Conservation (phyloP, 805 yeast genomes). For the Peterozyma toletana region DNA sequence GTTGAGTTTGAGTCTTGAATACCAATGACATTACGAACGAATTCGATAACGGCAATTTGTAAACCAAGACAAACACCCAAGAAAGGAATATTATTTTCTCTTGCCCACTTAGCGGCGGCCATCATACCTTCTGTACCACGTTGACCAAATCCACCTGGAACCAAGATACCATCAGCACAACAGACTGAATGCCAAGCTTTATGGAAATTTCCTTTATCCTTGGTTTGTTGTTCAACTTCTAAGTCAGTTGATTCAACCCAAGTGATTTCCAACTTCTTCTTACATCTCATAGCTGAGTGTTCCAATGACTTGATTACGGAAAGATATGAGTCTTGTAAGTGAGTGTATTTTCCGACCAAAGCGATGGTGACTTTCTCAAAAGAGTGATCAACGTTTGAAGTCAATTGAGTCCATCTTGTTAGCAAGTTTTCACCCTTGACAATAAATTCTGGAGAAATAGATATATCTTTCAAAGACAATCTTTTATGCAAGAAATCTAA, state of each 20-base stretch:
- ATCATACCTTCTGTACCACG: constrained; percentile 99
- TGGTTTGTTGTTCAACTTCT: constrained; percentile 61
- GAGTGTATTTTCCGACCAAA: constrained; percentile 94
- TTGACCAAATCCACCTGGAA: constrained; percentile 97
- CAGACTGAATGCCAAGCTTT: constrained; percentile 93
- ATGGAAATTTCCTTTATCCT: constrained; percentile 73
- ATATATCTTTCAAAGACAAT: constrained; percentile 47
- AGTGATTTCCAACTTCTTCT: constrained; percentile 74
- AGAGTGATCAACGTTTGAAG: constrained; percentile 74
- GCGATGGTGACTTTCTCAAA: constrained; percentile 89
- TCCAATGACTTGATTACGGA: constrained; percentile 94
- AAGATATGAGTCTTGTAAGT: constrained; percentile 89
- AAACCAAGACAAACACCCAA: constrained; percentile 96
- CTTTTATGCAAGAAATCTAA: constrained; percentile 65
- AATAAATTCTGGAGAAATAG: constrained; percentile 40
- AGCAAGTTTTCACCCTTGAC: constrained; percentile 65
- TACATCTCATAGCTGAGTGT: constrained; percentile 88
- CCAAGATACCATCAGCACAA: constrained; percentile 92
- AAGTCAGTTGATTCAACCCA: constrained; percentile 96
- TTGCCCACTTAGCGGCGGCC: constrained; percentile 95
- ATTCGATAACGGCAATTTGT: constrained; percentile 95
- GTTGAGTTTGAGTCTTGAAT: constrained; percentile 63
- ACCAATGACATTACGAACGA: constrained; percentile 74
- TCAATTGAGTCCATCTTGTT: constrained; percentile 72
- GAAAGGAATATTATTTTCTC: constrained; percentile 89